A percentile compares a stretch with the other conserved stretches of the same genome.
These are phyloP conservation scores for Daldinia bambusicola DNA, from an alignment of 495 filamentous ascomycete species.

Conservation along the genomic window DNA sequence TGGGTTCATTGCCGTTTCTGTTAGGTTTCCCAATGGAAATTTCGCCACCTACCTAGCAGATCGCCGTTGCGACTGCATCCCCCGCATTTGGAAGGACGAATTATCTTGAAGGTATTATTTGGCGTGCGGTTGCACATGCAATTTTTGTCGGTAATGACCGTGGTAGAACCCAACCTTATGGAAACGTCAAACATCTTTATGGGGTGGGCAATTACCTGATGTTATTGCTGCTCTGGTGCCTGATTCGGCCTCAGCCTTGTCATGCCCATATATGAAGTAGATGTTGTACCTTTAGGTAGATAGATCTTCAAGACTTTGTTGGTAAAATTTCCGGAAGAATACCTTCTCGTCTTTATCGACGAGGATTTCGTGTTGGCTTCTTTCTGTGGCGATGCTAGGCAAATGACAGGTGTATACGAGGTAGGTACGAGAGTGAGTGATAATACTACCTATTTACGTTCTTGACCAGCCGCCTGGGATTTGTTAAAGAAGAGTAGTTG, in stretches of 20 bases:
- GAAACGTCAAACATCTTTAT: neutral
- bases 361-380: neutral
- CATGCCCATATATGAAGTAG: neutral
- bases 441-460: neutral
- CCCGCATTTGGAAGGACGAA: neutral
- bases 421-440: neutral
- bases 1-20: conserved; percentile 3
- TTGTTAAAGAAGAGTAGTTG: neutral
- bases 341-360: neutral
- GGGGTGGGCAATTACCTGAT: neutral
- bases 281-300: neutral
- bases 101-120: neutral
- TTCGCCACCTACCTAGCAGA: neutral
- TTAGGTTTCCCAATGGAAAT: neutral
- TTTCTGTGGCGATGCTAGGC: neutral
- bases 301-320: neutral
- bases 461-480: neutral
- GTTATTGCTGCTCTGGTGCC: conserved; percentile 1
- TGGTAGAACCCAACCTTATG: neutral
- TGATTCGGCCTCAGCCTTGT: neutral
- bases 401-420: conserved; percentile 1
- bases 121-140: neutral
- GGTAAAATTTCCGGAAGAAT: neutral
- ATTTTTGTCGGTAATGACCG: neutral
- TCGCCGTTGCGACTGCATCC: neutral